These are phyloP conservation scores for Periconia sp. DNA, from an alignment of 2,329 filamentous ascomycete genomes.

Conservation along the genomic window DNA sequence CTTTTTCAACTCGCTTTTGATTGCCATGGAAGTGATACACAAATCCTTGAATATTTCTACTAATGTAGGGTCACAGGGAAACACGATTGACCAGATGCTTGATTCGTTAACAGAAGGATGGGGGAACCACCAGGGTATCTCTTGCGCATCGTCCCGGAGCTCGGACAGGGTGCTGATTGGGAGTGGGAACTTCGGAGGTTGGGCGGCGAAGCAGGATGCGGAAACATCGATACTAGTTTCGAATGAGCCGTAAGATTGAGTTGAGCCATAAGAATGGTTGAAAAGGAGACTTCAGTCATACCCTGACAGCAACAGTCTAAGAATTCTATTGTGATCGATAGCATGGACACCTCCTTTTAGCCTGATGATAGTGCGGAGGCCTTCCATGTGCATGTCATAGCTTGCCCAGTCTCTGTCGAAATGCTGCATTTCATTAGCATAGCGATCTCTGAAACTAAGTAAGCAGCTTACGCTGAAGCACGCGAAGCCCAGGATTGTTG, in stretches of 20 bases:
- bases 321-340: conserved; percentile 15
- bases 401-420: conserved; percentile 14
- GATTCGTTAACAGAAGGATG: conserved; percentile 14
- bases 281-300: conserved; percentile 16
- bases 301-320: conserved; percentile 15
- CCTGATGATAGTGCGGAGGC: conserved; percentile 14
- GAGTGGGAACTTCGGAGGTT: conserved; percentile 13
- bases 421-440: conserved; percentile 13
- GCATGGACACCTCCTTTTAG: conserved; percentile 15
- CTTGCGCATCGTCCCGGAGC: conserved; percentile 12
- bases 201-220: conserved; percentile 15
- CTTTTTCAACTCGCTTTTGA: conserved; percentile 14
- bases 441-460: conserved; percentile 11
- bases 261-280: conserved; percentile 11
- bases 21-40: conserved; percentile 13
- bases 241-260: conserved; percentile 10
- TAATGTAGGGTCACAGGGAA: conserved; percentile 12
- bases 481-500: conserved; percentile 14
- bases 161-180: conserved; percentile 12
- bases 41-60: conserved; percentile 16
- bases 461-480: conserved; percentile 18
- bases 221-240: conserved; percentile 16
- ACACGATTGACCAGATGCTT: conserved; percentile 13
- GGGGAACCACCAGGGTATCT: conserved; percentile 16
- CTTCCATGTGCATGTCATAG: conserved; percentile 15